Evolutionary conservation across 2,329 filamentous ascomycete species (phyloP).

Genomic region (Teratosphaeria epicoccoides): DNA sequence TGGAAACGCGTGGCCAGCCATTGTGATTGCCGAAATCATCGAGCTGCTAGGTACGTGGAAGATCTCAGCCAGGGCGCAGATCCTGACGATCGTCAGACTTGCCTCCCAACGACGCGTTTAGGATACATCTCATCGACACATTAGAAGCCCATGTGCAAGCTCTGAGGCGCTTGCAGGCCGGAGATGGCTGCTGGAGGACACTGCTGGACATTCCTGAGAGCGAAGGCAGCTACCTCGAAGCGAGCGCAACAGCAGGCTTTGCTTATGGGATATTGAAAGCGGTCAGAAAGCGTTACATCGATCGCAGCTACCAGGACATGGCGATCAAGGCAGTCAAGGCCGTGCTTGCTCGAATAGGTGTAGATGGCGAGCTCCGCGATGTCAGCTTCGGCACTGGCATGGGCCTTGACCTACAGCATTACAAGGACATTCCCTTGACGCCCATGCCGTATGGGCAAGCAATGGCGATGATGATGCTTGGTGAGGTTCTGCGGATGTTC

Average conservation of each 20-base stretch:
- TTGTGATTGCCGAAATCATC: slow-evolving; percentile 72
- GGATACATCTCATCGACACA: slow-evolving; percentile 49
- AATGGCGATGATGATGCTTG: slow-evolving; percentile 73
- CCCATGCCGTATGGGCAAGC: slow-evolving; percentile 79
- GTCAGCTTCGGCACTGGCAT: slow-evolving; percentile 72
- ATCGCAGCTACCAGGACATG: slow-evolving; percentile 51
- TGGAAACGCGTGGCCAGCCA: slow-evolving; percentile 68
- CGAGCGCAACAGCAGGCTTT: slow-evolving; percentile 70
- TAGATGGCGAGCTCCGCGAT: slow-evolving; percentile 58
- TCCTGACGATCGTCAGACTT: slow-evolving; percentile 35
- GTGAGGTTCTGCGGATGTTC: slow-evolving; percentile 58
- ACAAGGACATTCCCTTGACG: slow-evolving; percentile 64
- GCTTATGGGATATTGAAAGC: slow-evolving; percentile 71
- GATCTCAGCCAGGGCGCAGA: background rate
- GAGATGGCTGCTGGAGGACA: slow-evolving; percentile 62
- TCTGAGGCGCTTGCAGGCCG: slow-evolving; percentile 48
- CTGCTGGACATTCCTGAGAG: slow-evolving; percentile 55
- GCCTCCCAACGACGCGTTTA: slow-evolving; percentile 48
- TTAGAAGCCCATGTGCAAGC: slow-evolving; percentile 60
- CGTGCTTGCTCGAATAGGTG: slow-evolving; percentile 55
- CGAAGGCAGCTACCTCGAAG: slow-evolving; percentile 64
- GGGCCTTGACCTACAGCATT: slow-evolving; percentile 63
- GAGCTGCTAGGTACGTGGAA: slow-evolving; percentile 46
- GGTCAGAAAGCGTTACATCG: slow-evolving; percentile 59
- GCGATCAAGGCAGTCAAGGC: slow-evolving; percentile 57